Evolutionary conservation across 225 moss, liverwort and hornwort species (phyloP), one percentile per base, ranked within the genome.

Genomic region (Neckera pumila): DNA sequence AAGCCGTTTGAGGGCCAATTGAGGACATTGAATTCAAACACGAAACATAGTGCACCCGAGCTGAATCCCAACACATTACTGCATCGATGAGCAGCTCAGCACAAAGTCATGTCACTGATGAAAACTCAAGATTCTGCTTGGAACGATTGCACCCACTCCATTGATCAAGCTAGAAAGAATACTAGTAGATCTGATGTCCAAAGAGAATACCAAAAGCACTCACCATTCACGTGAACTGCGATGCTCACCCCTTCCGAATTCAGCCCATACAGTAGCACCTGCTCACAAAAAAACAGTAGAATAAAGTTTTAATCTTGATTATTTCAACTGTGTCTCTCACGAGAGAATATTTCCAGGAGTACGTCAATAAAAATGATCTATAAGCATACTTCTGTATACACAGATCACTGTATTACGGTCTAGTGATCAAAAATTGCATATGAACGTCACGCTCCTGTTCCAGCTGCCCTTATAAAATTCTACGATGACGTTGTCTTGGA

Each of bases 241-340:
- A 94, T 90, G 80, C 92, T 93, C 82, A 79, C 91, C 69, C 94
- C 94, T 87, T 90, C 91, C 61, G 73, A 82, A 86, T 79, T 90
- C n/a, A 93, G 84, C 79, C 94, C 94, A 70, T 94, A 94, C 42
- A 94, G 88, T 58, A 94, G 91, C 81, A 94, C 93, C 93, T 94
- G 91, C 80, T 89, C 89, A 85, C 87, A 60, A 77, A 57, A 34
- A 57, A 89, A 82, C 61, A 70, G 14, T 64, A 83, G 66, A n/a
- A 36, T 38, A 54, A 84, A 57, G 15, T 71, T 62, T 14, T 38
- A 49, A 70, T 78, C 79, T 65, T 34, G 28, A 66, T 60, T 59
- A 34, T 33, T 70, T 89, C 54, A 76, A 51, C 31, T 81, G 13
- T 81, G 11, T 34, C 69, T 76, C 70, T 84, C 58, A 26, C 33